These are phyloP conservation scores for Fraxinus nigra DNA, from an alignment of 305 asterid species.

Conservation along the genomic window DNA sequence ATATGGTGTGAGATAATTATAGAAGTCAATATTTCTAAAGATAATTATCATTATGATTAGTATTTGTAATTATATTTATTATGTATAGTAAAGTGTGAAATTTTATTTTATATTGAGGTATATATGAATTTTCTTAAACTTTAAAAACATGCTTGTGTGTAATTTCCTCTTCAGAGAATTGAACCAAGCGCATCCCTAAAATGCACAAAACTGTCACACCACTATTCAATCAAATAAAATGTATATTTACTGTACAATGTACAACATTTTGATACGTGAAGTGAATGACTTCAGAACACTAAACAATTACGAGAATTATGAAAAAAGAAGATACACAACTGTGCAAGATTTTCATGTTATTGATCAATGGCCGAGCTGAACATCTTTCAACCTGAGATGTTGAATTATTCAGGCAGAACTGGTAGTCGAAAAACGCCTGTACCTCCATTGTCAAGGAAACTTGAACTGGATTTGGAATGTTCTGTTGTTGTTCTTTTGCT, in stretches of 20 bases:
- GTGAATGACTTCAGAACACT: slow-evolving; percentile 26
- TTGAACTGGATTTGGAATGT: slow-evolving; percentile 29
- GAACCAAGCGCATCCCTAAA: not conserved
- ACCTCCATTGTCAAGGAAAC: slow-evolving; percentile 33
- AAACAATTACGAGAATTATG: slow-evolving; percentile 7
- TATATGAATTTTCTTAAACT: not conserved
- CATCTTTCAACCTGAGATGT: not conserved
- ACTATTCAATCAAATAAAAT: not conserved
- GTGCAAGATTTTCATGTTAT: slow-evolving; percentile 35
- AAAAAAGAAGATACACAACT: slow-evolving; percentile 27
- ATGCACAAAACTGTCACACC: not conserved
- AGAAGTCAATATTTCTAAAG: too few species aligned
- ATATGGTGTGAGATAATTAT: too few species aligned
- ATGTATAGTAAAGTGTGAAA: too few species aligned
- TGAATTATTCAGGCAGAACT: slow-evolving; percentile 58
- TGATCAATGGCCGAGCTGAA: slow-evolving; percentile 26
- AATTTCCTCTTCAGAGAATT: too few species aligned
- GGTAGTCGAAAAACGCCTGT: slow-evolving; percentile 46
- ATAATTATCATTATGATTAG: too few species aligned
- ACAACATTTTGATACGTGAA: slow-evolving; percentile 15
- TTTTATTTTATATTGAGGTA: too few species aligned
- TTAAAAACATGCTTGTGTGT: not conserved
- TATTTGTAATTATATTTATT: too few species aligned
- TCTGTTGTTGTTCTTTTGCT: slow-evolving; percentile 33
- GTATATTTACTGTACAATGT: slow-evolving; percentile 34